phyloP scores from a whole-genome alignment of 2,329 filamentous ascomycete species.

The Pestalotiopsis fici region DNA sequence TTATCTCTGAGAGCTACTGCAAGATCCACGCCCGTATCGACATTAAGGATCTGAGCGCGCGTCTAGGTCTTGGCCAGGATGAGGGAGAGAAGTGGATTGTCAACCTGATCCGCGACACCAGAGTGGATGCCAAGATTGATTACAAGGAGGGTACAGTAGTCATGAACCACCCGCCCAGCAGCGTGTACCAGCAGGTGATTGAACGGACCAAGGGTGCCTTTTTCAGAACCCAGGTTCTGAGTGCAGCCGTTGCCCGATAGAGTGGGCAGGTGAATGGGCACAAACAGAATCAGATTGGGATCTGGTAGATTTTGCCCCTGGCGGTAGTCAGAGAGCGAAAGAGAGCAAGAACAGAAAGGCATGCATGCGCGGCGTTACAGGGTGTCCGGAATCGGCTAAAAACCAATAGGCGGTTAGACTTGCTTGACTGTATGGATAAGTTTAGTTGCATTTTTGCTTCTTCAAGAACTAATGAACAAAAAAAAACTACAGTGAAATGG shows the following conservation, averaged over 20 bases:
- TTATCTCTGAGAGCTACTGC: constrained; percentile 99
- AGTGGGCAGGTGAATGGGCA: constrained; percentile 5
- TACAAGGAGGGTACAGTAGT: constrained; percentile 98
- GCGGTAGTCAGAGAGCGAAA: background rate
- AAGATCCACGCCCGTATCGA: constrained; percentile 99
- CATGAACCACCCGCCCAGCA: constrained; percentile 99
- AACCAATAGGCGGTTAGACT: constrained; percentile 11
- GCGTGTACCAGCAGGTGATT: constrained; percentile 98
- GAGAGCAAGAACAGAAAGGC: background rate
- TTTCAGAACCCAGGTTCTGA: constrained; percentile 96
- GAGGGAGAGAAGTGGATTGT: constrained; percentile 99
- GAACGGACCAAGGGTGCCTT: constrained; percentile 98
- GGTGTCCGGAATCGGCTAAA: constrained; percentile 8
- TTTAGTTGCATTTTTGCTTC: constrained; percentile 1
- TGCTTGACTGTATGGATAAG: constrained; percentile 10
- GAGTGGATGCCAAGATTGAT: constrained; percentile 98
- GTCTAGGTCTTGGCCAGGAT: constrained; percentile 87
- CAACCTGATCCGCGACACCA: constrained; percentile 96
- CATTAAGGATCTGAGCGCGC: constrained; percentile 92
- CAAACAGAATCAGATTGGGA: background rate
- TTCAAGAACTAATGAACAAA: background rate
- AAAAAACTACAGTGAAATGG: background rate
- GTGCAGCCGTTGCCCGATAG: constrained; percentile 60
- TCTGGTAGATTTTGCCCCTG: background rate
- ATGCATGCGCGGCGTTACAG: constrained; percentile 11